Conservation (phyloP, 495 filamentous ascomycete genomes). For the Aspergillus sclerotiicarbonarius region DNA sequence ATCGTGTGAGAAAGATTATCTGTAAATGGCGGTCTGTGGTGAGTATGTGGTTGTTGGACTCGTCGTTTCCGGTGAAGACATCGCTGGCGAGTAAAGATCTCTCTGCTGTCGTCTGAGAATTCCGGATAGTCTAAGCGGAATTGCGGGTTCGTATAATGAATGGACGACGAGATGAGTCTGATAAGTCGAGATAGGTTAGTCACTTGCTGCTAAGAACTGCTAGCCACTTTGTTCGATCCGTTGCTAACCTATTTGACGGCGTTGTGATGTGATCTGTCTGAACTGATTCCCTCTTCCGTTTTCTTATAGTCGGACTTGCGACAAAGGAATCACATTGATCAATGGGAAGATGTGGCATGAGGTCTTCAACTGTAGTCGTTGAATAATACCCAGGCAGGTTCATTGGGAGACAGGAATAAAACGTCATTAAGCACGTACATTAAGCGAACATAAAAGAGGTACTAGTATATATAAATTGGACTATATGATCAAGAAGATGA, state of each 20-base stretch:
- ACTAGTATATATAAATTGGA: too few relatives aligned
- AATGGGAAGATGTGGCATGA: constrained; percentile 30
- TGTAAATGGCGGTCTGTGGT: constrained; percentile 8
- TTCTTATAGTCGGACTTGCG: constrained; percentile 24
- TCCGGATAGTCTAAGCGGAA: constrained; percentile 24
- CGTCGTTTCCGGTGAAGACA: constrained; percentile 39
- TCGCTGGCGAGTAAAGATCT: constrained; percentile 25
- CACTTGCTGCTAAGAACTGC: neutral
- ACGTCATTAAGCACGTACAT: neutral
- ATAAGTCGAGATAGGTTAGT: constrained; percentile 2
- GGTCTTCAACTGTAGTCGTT: neutral
- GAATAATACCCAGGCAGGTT: neutral
- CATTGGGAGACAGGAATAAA: neutral
- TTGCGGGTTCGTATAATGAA: constrained; percentile 13
- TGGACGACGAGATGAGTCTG: constrained; percentile 12
- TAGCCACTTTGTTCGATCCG: neutral
- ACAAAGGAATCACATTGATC: constrained; percentile 20
- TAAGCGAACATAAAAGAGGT: neutral
- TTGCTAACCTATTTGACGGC: constrained; percentile 29
- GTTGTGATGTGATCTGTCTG: constrained; percentile 24
- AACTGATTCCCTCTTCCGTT: constrained; percentile 34
- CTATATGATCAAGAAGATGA: too few relatives aligned
- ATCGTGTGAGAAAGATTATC: constrained; percentile 12
- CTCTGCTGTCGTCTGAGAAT: constrained; percentile 17
- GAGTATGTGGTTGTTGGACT: constrained; percentile 22